Evolutionary conservation across 2,329 filamentous ascomycete genomes (phyloP), one percentile per base, ranked within the genome.

Genomic region (Cercospora berteroae): DNA sequence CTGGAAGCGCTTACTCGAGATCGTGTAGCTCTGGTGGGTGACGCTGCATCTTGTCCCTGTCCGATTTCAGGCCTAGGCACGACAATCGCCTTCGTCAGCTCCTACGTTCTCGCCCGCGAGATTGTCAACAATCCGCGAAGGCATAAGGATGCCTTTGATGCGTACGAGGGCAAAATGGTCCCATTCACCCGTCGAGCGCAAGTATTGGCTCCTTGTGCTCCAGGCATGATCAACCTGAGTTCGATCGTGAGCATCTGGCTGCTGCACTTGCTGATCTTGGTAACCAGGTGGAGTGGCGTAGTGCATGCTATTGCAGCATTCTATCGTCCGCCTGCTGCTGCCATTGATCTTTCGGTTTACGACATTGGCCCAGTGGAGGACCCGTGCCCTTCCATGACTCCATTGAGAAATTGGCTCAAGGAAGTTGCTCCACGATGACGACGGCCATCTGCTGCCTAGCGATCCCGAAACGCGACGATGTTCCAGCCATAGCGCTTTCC

Each of bases 41-140:
- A 77, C 67, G 73, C 75, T 18, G 75, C 71, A 4, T 76, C 74
- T 57, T 73, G 70, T 39, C 71, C 72, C 16, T 73, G 71, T 23
- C 75, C 75, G 2, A 69, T 77, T 29, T 72, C 71, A 18, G 77
- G 76, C 2, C 74, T 78, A 72, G 76, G 76, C 0, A 77, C 76
- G 0, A 77, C 74, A 0, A 66, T 76, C 1, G 76, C 74, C 1
- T 61, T 77, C 12, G 70, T 72, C 9, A 75, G 76, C 4, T 74
- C 76, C 0, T 76, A 77, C 60, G 69, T 74, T 61, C 74, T 78
- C 9, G 76, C 75, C 18, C 74, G 76, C 25, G 74, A 70, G 50
- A 42, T 78, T 2, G 52, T 65, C 8, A 67, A 69, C 9, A 42
- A 70, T 16, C 56, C 67, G 1, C 44, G 73, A 4, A 63, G 73